These are phyloP conservation scores for Metarhizium sp. DNA, from an alignment of 2,329 filamentous ascomycete species.

Conservation along the genomic window DNA sequence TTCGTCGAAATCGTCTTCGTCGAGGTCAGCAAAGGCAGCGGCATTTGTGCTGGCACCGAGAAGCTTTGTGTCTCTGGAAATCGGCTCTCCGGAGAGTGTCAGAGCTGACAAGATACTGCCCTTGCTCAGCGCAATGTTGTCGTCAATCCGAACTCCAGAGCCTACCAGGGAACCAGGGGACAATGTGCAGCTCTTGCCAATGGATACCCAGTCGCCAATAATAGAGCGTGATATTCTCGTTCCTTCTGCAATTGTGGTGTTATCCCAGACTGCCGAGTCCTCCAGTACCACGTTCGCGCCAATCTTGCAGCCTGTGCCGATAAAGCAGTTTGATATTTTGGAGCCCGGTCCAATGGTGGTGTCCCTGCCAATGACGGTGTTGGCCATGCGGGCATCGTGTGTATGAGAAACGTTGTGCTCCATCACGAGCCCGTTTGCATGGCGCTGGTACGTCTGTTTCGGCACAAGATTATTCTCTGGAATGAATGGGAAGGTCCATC, in stretches of 20 bases:
- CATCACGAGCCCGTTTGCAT: conserved; percentile 62
- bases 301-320: conserved; percentile 79
- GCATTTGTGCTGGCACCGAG: conserved; percentile 44
- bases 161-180: conserved; percentile 70
- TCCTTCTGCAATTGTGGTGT: conserved; percentile 67
- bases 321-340: conserved; percentile 62
- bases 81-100: conserved; percentile 24
- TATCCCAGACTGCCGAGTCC: conserved; percentile 82
- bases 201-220: conserved; percentile 59
- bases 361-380: conserved; percentile 67
- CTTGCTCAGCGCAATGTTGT: conserved; percentile 40
- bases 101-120: conserved; percentile 25
- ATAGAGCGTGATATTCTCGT: conserved; percentile 63
- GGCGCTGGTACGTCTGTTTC: conserved; percentile 65
- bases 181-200: conserved; percentile 64
- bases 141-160: conserved; percentile 63
- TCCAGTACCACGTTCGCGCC: conserved; percentile 74
- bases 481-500: conserved; percentile 83
- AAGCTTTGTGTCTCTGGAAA: conserved; percentile 31
- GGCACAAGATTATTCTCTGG: conserved; percentile 80
- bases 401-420: conserved; percentile 70
- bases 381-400: conserved; percentile 59
- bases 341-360: conserved; percentile 67
- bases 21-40: conserved; percentile 34
- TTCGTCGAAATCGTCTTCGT: conserved; percentile 40